Conservation (phyloP, 1,284 basidiomycete genomes). For the Nidula niveotomentosa region DNA sequence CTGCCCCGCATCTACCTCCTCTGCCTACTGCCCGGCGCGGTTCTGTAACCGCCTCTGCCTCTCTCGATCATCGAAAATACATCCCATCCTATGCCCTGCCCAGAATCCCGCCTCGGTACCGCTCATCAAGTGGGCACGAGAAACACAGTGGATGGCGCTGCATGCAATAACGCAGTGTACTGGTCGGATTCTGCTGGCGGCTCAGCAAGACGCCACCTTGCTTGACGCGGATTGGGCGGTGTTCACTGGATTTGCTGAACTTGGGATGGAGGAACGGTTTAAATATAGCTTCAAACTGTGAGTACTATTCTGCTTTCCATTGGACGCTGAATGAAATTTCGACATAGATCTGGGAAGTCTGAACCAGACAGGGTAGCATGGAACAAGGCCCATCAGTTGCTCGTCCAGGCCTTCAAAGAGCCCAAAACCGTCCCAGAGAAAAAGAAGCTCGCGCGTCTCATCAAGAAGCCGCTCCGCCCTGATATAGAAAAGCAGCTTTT, state of each 20-base stretch:
- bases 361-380: constrained; percentile 64
- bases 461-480: constrained; percentile 55
- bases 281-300: constrained; percentile 48
- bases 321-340: not conserved
- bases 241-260: constrained; percentile 51
- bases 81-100: constrained; percentile 73
- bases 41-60: constrained; percentile 84
- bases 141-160: constrained; percentile 71
- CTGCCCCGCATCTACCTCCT: constrained; percentile 44
- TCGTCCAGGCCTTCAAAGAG: constrained; percentile 56
- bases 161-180: constrained; percentile 70
- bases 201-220: constrained; percentile 43
- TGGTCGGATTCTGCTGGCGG: constrained; percentile 59
- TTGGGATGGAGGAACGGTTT: constrained; percentile 68
- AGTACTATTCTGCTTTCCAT: constrained; percentile 4
- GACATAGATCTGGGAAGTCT: constrained; percentile 18
- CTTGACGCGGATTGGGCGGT: constrained; percentile 50
- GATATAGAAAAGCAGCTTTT: constrained; percentile 64
- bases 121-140: constrained; percentile 60
- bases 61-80: constrained; percentile 56
- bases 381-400: constrained; percentile 59
- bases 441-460: constrained; percentile 54
- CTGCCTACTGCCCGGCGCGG: constrained; percentile 52
- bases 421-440: constrained; percentile 47
- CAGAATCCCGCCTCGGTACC: constrained; percentile 69